phyloP scores from a whole-genome alignment of 164 flowering plant species.

The Paratinospora sagittata region DNA sequence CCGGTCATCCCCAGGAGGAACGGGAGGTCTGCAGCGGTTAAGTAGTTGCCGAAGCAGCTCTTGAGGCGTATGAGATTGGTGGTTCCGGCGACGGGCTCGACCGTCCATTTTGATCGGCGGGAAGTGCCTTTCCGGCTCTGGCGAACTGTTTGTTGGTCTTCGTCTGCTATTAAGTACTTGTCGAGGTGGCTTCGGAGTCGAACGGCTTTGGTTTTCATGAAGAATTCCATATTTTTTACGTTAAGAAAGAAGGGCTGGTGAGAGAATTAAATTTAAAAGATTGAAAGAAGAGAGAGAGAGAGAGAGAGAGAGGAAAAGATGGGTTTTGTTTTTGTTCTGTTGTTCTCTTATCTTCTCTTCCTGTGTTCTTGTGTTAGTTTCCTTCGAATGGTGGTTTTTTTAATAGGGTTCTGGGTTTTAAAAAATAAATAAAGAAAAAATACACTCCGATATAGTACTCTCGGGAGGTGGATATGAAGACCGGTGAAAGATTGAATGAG shows the following conservation, averaged over 20 bases:
- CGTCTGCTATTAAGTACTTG: slow-evolving; percentile 62
- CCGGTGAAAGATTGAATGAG: no score
- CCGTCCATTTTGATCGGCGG: no score
- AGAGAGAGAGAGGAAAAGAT: background rate
- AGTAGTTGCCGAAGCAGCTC: slow-evolving; percentile 42
- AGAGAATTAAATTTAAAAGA: no score
- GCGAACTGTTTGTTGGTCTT: slow-evolving; percentile 40
- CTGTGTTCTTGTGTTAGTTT: no score
- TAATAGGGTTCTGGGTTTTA: no score
- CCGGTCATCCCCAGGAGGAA: slow-evolving; percentile 64
- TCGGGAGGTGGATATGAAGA: no score
- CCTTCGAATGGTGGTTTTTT: no score
- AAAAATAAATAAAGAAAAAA: no score
- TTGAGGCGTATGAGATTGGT: no score
- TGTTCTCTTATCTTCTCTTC: no score
- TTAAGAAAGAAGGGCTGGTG: background rate
- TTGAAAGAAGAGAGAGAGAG: background rate
- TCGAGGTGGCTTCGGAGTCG: slow-evolving; percentile 59
- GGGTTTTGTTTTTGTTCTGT: background rate
- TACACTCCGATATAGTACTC: no score
- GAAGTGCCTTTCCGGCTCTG: slow-evolving; percentile 44
- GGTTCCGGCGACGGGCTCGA: no score
- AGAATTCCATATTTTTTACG: slow-evolving; percentile 37
- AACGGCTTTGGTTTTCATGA: slow-evolving; percentile 37
- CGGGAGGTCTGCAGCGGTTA: slow-evolving; percentile 44